Evolutionary conservation across 306 rosid species (phyloP).

Genomic region (Ceratonia siliqua): DNA sequence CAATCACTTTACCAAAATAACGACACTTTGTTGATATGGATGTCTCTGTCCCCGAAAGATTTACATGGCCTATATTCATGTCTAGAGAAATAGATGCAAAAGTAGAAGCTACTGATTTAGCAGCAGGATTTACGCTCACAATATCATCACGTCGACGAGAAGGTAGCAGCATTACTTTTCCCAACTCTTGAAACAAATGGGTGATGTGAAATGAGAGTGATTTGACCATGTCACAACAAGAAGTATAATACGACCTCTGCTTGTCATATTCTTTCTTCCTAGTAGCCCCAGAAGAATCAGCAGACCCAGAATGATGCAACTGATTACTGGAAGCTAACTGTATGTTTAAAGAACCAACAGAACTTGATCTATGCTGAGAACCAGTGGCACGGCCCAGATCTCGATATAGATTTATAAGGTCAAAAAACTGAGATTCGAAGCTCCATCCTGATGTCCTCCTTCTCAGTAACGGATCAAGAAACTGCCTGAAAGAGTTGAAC

Average conservation of each 20-base stretch:
- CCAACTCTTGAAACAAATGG: constrained; percentile 96
- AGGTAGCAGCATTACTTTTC: constrained; percentile 89
- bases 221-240: constrained; percentile 91
- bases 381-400: constrained; percentile 86
- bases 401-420: constrained; percentile 84
- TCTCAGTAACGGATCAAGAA: constrained; percentile 86
- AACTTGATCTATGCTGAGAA: constrained; percentile 64
- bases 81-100: constrained; percentile 77
- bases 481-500: constrained; percentile 89
- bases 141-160: constrained; percentile 96
- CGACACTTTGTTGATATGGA: constrained; percentile 90
- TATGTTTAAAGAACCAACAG: constrained; percentile 54
- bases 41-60: constrained; percentile 67
- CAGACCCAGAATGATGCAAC: constrained; percentile 58
- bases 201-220: constrained; percentile 94
- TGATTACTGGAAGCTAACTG: constrained; percentile 60
- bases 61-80: constrained; percentile 80
- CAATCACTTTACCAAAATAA: constrained; percentile 92
- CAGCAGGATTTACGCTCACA: constrained; percentile 78
- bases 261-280: constrained; percentile 71
- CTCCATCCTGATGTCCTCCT: constrained; percentile 93
- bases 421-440: constrained; percentile 93
- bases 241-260: constrained; percentile 68
- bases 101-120: constrained; percentile 84
- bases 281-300: constrained; percentile 58